phyloP scores from a whole-genome alignment of 305 asterid genomes.

The Fraxinus nigra region DNA sequence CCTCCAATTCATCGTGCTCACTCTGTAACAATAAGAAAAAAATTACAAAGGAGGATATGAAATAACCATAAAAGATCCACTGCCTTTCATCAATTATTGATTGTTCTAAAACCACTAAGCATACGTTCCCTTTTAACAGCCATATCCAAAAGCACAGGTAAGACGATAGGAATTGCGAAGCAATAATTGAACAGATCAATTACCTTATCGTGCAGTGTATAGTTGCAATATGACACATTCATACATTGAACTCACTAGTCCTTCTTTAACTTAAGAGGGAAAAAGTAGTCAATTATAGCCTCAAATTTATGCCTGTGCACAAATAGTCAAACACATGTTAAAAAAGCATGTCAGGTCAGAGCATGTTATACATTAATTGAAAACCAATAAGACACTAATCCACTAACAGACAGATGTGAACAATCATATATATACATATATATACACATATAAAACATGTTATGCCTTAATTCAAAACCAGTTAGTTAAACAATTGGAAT shows the following conservation, averaged over 20 bases:
- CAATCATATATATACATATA: not conserved
- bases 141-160: not conserved
- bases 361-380: not conserved
- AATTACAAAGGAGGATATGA: not conserved
- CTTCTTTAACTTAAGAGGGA: not conserved
- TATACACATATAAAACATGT: too few species aligned
- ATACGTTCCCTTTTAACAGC: not conserved
- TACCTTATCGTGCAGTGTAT: not conserved
- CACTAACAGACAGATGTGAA: not conserved
- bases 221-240: not conserved
- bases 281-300: not conserved
- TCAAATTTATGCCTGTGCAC: not conserved
- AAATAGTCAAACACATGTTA: not conserved
- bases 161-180: not conserved
- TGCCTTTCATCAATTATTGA: not conserved
- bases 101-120: not conserved
- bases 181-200: not conserved
- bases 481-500: not conserved
- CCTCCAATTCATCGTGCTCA: constrained; percentile 66
- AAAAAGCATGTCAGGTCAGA: not conserved
- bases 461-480: not conserved
- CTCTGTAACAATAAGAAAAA: constrained; percentile 33
- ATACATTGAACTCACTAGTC: not conserved
- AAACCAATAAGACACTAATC: not conserved
- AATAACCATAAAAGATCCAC: constrained; percentile 12